These are phyloP conservation scores for Solanum hybrid DNA, from an alignment of 305 asterid genomes.

Conservation along the genomic window DNA sequence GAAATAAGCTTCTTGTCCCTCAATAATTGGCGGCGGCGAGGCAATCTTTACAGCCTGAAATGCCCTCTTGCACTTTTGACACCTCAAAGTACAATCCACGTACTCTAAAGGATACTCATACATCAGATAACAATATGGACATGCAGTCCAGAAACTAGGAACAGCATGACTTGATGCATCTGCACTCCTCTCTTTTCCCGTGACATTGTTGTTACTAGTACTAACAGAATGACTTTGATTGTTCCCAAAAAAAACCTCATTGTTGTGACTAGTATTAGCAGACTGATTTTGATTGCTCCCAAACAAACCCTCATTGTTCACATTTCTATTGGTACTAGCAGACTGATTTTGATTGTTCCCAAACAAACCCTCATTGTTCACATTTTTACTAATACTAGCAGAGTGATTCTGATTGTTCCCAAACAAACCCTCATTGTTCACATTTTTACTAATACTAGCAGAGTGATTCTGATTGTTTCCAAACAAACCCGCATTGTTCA, in stretches of 20 bases:
- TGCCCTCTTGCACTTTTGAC: slow-evolving; percentile 67
- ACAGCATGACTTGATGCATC: background rate
- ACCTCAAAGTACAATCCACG: slow-evolving; percentile 59
- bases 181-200: slow-evolving; percentile 22
- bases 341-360: slow-evolving; percentile 8
- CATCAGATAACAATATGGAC: slow-evolving; percentile 87
- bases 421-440: slow-evolving; percentile 8
- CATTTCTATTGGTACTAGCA: slow-evolving; percentile 3
- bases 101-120: slow-evolving; percentile 69
- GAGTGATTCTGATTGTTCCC: background rate
- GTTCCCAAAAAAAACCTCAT: slow-evolving; percentile 1
- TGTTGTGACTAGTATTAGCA: slow-evolving; percentile 12
- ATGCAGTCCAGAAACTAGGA: slow-evolving; percentile 71
- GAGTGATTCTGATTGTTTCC: background rate
- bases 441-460: slow-evolving; percentile 5
- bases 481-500: slow-evolving; percentile 9
- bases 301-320: slow-evolving; percentile 6
- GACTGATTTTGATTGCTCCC: background rate
- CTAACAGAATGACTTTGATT: slow-evolving; percentile 4
- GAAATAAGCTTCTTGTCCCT: slow-evolving; percentile 52
- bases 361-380: slow-evolving; percentile 6
- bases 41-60: slow-evolving; percentile 67
- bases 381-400: slow-evolving; percentile 3
- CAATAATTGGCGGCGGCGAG: slow-evolving; percentile 61
- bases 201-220: slow-evolving; percentile 11